Evolutionary conservation across 305 asterid genomes (phyloP), one percentile per base, ranked within the genome.

Genomic region (Fraxinus xanthoxyloides): DNA sequence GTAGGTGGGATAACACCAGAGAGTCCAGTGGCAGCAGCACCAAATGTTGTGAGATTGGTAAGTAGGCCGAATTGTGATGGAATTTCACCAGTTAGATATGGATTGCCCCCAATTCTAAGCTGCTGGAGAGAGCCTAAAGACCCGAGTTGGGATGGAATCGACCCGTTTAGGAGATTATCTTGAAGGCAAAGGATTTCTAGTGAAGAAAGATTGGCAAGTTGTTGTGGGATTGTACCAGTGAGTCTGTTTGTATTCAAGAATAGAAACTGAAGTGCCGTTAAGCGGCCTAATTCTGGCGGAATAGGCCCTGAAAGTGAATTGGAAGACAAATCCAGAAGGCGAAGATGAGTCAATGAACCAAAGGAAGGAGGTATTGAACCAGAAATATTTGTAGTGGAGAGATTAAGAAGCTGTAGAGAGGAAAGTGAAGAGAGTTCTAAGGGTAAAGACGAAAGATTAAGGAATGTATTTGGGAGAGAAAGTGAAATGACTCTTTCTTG

Each of bases 61-160:
- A 95, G 85, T 2, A 86, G 85, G 40, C 98, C 98, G 19, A 94
- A 69, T 31, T 90, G 90, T 3, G 89, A 61, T 0, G 98, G 98
- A 38, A 95, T 94, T 74, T 54, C 92, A 8, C 99, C 99, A 12
- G 86, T 79, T 24, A 95, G 82, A 76, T 81, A 89, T 0, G 93
- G 95, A 75, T 95, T 95, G 0, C 99, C 99, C 23, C 99, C 98
- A 69, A 95, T 84, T 70, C 98, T 87, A 10, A 95, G 92, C 92
- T 94, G 90, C 72, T 94, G 93, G 24, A 95, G 94, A 21, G 98
- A 92, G 0, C 81, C 17, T 31, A 95, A 80, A 0, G 92, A 91
- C 70, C 96, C 98, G 36, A 95, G 61, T 12, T 93, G 91, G 0
- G 85, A 83, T 0, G 99, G 97, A 17, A 94, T 89, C 0, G 97